phyloP scores from a whole-genome alignment of 2,329 filamentous ascomycete species.

The Pseudocercospora fijiensis region DNA sequence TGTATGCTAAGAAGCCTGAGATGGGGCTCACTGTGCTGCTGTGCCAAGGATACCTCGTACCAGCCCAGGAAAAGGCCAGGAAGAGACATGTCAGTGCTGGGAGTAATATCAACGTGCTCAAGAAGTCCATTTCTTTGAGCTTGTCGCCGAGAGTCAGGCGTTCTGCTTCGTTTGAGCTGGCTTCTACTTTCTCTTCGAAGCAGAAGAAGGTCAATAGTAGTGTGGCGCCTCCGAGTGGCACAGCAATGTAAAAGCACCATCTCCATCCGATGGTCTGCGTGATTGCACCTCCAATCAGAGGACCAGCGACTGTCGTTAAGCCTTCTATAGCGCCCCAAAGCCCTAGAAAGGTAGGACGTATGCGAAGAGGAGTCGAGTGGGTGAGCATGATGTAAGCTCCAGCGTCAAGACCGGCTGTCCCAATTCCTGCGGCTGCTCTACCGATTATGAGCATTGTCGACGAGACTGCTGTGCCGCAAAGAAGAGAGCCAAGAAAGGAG shows the following conservation, averaged over 20 bases:
- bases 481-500: not conserved
- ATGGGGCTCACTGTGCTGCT: not conserved
- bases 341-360: not conserved
- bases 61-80: not conserved
- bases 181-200: not conserved
- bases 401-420: not conserved
- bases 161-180: not conserved
- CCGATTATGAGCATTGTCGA: not conserved
- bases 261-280: not conserved
- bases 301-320: not conserved
- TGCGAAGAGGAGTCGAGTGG: not conserved
- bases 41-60: not conserved
- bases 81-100: not conserved
- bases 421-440: not conserved
- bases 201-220: not conserved
- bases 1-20: not conserved
- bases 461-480: not conserved
- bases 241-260: not conserved
- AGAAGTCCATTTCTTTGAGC: not conserved
- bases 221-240: not conserved
- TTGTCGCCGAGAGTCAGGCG: no score
- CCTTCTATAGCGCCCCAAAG: not conserved
- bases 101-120: not conserved
- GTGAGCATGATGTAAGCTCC: not conserved
- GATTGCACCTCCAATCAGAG: not conserved